These are phyloP conservation scores for Nitzschia sp. DNA, from an alignment of 108 stramenopile species.

Conservation along the genomic window DNA sequence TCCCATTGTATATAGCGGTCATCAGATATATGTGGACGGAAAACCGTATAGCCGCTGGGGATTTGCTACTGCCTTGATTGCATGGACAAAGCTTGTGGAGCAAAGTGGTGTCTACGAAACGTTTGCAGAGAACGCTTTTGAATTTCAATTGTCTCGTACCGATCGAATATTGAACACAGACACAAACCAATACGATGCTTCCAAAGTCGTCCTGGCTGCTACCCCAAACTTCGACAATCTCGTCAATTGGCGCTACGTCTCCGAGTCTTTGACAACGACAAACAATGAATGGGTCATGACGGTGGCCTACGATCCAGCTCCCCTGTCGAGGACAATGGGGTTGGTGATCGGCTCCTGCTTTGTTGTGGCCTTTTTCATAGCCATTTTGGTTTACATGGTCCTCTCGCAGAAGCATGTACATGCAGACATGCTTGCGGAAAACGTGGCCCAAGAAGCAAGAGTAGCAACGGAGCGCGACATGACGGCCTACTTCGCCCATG, in stretches of 20 bases:
- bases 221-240: not conserved
- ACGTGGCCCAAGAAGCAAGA: constrained; percentile 33
- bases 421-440: constrained; percentile 6
- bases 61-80: constrained; percentile 44
- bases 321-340: not conserved
- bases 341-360: not conserved
- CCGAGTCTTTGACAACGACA: not conserved
- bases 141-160: constrained; percentile 59
- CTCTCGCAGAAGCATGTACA: constrained; percentile 15
- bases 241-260: not conserved
- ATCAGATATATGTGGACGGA: constrained; percentile 47
- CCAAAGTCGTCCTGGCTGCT: constrained; percentile 14
- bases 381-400: constrained; percentile 11
- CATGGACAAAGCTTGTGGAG: constrained; percentile 31
- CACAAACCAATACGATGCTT: constrained; percentile 1
- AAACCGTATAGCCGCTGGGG: constrained; percentile 56
- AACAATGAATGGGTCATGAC: constrained; percentile 19
- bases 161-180: constrained; percentile 27
- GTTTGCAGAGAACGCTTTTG: constrained; percentile 21
- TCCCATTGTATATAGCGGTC: constrained; percentile 29
- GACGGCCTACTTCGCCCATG: constrained; percentile 55
- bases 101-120: constrained; percentile 48
- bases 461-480: constrained; percentile 45
- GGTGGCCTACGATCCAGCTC: not conserved
- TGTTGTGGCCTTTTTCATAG: constrained; percentile 7